phyloP scores from a whole-genome alignment of 1,284 basidiomycete species.

The Malassezia globosa region DNA sequence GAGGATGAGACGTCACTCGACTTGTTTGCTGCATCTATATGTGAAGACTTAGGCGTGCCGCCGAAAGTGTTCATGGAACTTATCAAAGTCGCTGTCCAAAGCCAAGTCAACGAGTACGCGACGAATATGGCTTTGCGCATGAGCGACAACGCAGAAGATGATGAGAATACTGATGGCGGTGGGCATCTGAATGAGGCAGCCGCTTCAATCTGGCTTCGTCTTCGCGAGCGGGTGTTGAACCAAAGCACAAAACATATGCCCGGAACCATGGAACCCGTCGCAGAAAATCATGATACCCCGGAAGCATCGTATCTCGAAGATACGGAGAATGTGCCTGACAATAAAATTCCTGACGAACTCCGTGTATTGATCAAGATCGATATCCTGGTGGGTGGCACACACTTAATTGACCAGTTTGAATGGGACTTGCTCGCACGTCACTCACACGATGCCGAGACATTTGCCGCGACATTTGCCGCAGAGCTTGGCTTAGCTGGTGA shows the following conservation, averaged over 20 bases:
- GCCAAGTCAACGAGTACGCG: slow-evolving; percentile 66
- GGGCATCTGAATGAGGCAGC: slow-evolving; percentile 13
- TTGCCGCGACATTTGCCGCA: slow-evolving; percentile 72
- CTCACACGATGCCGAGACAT: slow-evolving; percentile 74
- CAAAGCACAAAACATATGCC: not conserved
- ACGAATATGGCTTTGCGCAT: slow-evolving; percentile 30
- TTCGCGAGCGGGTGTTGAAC: slow-evolving; percentile 1
- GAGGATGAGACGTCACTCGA: slow-evolving; percentile 81
- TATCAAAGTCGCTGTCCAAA: slow-evolving; percentile 74
- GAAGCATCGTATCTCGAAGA: not conserved
- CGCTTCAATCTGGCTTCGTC: not conserved
- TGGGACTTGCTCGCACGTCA: slow-evolving; percentile 76
- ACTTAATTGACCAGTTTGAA: slow-evolving; percentile 92
- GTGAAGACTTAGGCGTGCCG: slow-evolving; percentile 79
- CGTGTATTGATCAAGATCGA: slow-evolving; percentile 88
- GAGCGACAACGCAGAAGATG: not conserved
- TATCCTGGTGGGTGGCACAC: slow-evolving; percentile 83
- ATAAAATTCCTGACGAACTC: slow-evolving; percentile 58
- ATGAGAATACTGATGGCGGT: not conserved
- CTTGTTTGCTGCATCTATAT: slow-evolving; percentile 73
- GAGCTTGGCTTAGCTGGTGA: slow-evolving; percentile 86
- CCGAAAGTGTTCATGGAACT: slow-evolving; percentile 57
- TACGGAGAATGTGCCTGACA: too few species aligned
- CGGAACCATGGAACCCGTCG: slow-evolving; percentile 27
- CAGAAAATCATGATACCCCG: slow-evolving; percentile 31